Percentiles rank a stretch among this genome's conserved stretches.
Conservation (phyloP, 495 filamentous ascomycete species). For the Talaromyces wortmannii region DNA sequence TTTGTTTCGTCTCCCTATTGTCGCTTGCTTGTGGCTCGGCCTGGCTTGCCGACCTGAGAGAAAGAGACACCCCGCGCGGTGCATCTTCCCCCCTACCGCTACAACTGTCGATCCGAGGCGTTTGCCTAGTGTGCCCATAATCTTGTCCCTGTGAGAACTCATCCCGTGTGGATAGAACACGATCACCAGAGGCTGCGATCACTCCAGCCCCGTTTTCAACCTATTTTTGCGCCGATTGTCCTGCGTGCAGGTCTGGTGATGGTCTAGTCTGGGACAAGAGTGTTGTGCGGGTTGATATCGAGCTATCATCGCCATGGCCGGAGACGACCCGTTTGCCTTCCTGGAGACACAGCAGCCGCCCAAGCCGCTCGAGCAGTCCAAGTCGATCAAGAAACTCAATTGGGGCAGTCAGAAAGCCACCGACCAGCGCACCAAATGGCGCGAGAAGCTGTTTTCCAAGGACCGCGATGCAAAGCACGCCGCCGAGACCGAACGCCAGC, state of each 20-base stretch:
- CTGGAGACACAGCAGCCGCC: constrained; percentile 13
- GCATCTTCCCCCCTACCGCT: too few species aligned
- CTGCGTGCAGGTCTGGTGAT: neutral
- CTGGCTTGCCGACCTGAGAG: too few species aligned
- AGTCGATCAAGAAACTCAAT: constrained; percentile 1
- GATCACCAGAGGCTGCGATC: too few species aligned
- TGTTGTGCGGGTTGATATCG: neutral
- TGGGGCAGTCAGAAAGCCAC: neutral
- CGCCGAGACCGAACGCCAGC: constrained; percentile 28
- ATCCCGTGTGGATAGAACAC: too few species aligned
- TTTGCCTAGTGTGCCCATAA: too few species aligned
- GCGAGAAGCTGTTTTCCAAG: constrained; percentile 40
- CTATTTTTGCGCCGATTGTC: too few species aligned
- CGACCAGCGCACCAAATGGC: constrained; percentile 35
- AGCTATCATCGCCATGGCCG: constrained; percentile 24
- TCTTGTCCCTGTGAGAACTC: too few species aligned
- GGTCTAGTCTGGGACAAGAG: neutral
- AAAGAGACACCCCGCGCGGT: too few species aligned
- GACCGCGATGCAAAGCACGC: constrained; percentile 24
- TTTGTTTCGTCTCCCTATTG: too few species aligned
- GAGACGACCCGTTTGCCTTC: constrained; percentile 33
- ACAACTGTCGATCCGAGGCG: too few species aligned
- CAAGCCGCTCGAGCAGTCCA: constrained; percentile 3
- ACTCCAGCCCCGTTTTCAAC: too few species aligned
- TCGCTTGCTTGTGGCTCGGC: too few species aligned